phyloP scores from a whole-genome alignment of 2,329 filamentous ascomycete species.

The Graphilbum fragrans region DNA sequence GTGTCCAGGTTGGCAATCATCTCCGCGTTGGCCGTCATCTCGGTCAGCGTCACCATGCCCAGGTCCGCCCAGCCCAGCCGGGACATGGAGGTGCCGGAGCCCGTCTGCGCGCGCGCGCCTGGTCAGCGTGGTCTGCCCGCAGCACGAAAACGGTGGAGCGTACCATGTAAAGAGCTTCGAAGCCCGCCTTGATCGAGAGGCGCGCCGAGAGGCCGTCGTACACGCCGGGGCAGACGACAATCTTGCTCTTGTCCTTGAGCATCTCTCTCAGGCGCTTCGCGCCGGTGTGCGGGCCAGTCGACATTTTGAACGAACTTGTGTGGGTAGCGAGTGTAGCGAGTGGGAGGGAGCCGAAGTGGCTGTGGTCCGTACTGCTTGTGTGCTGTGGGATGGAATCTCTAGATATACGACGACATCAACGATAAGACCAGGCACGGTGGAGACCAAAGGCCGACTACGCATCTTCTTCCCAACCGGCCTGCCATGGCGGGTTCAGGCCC shows the following conservation, averaged over 20 bases:
- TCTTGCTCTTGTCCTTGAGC: not conserved
- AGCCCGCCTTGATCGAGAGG: not conserved
- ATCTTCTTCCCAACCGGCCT: too few species aligned
- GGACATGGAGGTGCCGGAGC: conserved; percentile 35
- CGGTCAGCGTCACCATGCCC: conserved; percentile 34
- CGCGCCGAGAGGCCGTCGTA: not conserved
- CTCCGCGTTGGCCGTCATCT: conserved; percentile 39
- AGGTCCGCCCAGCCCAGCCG: conserved; percentile 35
- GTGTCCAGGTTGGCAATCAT: conserved; percentile 40
- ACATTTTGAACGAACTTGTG: not conserved
- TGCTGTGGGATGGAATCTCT: too few species aligned
- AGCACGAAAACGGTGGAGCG: not conserved
- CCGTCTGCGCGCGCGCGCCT: conserved; percentile 23
- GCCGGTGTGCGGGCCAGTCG: not conserved
- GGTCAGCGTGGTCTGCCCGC: too few species aligned
- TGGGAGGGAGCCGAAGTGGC: too few species aligned
- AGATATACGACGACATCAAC: too few species aligned
- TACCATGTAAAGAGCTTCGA: conserved; percentile 1
- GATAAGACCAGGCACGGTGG: too few species aligned
- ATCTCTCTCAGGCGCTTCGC: not conserved
- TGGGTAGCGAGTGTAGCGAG: too few species aligned
- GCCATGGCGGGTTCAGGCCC: too few species aligned
- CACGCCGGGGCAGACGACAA: not conserved
- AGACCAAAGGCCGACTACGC: too few species aligned
- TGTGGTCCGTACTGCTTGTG: too few species aligned